Base-by-base conservation (phyloP, 169 alveolate genomes). In the Plasmodium yoelii region DNA sequence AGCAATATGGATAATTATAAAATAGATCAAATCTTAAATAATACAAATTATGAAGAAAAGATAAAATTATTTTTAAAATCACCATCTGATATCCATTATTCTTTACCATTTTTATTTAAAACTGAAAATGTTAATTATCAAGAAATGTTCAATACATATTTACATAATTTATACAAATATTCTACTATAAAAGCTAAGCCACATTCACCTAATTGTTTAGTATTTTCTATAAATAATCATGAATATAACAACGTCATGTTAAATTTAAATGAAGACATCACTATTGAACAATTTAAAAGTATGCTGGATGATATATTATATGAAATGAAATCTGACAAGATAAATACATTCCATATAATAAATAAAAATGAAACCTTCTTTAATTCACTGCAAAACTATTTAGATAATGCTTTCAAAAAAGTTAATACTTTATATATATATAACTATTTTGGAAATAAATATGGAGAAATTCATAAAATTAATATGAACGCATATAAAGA, bases 261-360 rank as follows among this genome's bases (percentile, higher is more conserved):
- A 51, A 47, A 63, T 42, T 53, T 63, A 65, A 63, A 64, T 77
- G 70, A 77, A 44, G 26, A 47, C n/a, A 51, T 44, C n/a, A 77
- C 28, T 5, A 57, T 63, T 26, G 46, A 77, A 47, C 18, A 51
- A 9, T 24, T 77, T 24, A 59, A 77, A 18, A 57, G 26, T 12
- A 28, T 63, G 8, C 1, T 64, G n/a, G 2, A 15, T 12, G 49
- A 49, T 49, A 57, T 42, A 24, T 34, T 55, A 19, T 63, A 46
- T 5, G 26, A 26, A 5, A 18, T 10, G 1, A 18, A 49, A 5
- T 26, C 5, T 63, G 10, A 12, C 1, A 34, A 1, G 8, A 51
- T 77, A 51, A 77, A 77, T 44, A 77, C 19, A 26, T 39, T 77
- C 10, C 88, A 77, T 26, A 77, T 77, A 26, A 77, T 77, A 64